Evolutionary conservation across 768 basidiomycete species (phyloP), one percentile per base, ranked within the genome.

Genomic region (Panus rudis): DNA sequence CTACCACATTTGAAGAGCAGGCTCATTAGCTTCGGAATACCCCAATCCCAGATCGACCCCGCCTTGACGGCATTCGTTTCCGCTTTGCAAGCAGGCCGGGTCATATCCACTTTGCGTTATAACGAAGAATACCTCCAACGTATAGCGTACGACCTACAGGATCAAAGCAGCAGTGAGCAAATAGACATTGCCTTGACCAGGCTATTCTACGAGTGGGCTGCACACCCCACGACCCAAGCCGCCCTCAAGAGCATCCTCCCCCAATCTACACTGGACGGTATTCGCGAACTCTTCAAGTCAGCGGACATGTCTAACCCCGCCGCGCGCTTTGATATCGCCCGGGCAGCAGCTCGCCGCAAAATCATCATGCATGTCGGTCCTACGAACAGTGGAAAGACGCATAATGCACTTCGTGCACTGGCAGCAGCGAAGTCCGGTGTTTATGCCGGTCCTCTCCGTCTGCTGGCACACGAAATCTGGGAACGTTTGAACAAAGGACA

Each of bases 321-420:
- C 0, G 79, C 81, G 46, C 56, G 64, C 10, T 80, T 59, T 52
- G 55, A 65, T 0, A 14, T 41, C 7, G 79, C 91, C 0, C 79
- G 94, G 8, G 54, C 60, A 10, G 65, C 81, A 49, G 72, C 70
- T 14, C 49, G 47, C 8, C 75, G 93, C 16, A 88, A 82, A 52
- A 68, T 98, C 52, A 84, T 93, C 60, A 82, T 98, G 71, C 94
- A 99, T 54, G 91, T 99, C 30, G 96, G 94, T 0, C 96, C 96
- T 0, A 98, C 96, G 19, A 99, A 98, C 62, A 90, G 88, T 49
- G 96, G 94, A 23, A 99, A 99, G 67, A 99, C 94, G 0, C 82
- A 98, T 57, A 81, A 86, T 55, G 96, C 94, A 0, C 67, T 99
- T 7, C 81, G 89, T 33, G 90, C 92, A 0, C 74, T 99, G 2